phyloP scores from a whole-genome alignment of 2,329 filamentous ascomycete species.

The Cryphonectria radicalis region DNA sequence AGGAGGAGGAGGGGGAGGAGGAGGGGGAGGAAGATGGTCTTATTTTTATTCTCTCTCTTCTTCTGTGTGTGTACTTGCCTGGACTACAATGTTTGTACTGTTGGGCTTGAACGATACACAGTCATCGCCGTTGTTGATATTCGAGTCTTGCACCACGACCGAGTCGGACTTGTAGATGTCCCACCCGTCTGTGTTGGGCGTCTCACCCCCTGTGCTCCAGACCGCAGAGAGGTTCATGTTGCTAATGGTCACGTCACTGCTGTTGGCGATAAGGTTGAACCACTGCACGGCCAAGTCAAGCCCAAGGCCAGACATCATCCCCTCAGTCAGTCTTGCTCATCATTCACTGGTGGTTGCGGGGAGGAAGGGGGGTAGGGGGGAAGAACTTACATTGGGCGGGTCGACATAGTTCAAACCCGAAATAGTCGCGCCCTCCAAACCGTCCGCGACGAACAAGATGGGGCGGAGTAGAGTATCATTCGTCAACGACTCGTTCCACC shows the following conservation, averaged over 20 bases:
- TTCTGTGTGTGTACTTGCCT: conserved; percentile 52
- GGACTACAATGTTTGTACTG: conserved; percentile 62
- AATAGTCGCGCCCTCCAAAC: conserved; percentile 53
- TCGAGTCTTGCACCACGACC: conserved; percentile 59
- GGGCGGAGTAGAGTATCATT: conserved; percentile 57
- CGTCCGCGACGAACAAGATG: conserved; percentile 57
- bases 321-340: not conserved
- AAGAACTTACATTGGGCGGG: conserved; percentile 50
- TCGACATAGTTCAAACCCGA: conserved; percentile 57
- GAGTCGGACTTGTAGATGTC: conserved; percentile 53
- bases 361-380: too few relatives aligned
- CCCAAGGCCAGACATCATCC: too few relatives aligned
- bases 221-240: conserved; percentile 50
- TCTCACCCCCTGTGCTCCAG: conserved; percentile 48
- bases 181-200: conserved; percentile 51
- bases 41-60: too few relatives aligned
- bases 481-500: conserved; percentile 55
- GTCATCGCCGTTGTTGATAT: conserved; percentile 62
- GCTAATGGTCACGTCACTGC: conserved; percentile 55
- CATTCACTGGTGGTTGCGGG: too few relatives aligned
- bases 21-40: not conserved
- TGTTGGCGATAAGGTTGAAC: conserved; percentile 60
- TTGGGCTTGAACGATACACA: conserved; percentile 70
- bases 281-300: conserved; percentile 38
- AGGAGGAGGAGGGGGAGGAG: not conserved